Conservation (phyloP, 1,284 basidiomycete genomes). For the Cryptococcus sp. region DNA sequence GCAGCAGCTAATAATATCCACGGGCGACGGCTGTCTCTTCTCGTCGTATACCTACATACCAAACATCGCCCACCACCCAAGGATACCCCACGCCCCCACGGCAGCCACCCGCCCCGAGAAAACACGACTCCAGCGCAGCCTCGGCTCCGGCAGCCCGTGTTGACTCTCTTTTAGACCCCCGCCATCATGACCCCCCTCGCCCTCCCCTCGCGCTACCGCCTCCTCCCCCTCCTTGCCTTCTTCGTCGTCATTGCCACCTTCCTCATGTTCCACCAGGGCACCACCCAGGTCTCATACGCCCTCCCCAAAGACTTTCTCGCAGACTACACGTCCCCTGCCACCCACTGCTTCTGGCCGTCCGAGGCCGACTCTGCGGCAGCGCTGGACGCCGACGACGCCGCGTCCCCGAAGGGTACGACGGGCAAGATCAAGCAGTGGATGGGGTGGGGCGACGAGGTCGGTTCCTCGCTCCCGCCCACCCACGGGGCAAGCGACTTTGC, state of each 20-base stretch:
- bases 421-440: slow-evolving; percentile 15
- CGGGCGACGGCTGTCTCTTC: too few relatives aligned
- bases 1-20: too few relatives aligned
- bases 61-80: too few relatives aligned
- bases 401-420: background rate
- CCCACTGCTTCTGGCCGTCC: slow-evolving; percentile 18
- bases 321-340: slow-evolving; percentile 21
- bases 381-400: background rate
- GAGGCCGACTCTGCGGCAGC: background rate
- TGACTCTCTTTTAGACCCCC: too few relatives aligned
- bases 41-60: too few relatives aligned
- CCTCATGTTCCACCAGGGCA: background rate
- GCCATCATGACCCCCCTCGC: background rate
- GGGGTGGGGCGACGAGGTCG: background rate
- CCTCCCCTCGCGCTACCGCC: background rate
- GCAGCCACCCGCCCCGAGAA: too few relatives aligned
- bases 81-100: too few relatives aligned
- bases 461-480: background rate
- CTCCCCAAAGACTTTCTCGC: slow-evolving; percentile 10
- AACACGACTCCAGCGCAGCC: too few relatives aligned
- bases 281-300: slow-evolving; percentile 2
- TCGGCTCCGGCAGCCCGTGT: too few relatives aligned
- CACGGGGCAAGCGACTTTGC: slow-evolving; percentile 2
- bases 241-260: slow-evolving; percentile 1
- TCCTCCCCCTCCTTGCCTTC: background rate